These are phyloP conservation scores for Zalaria sp. DNA, from an alignment of 2,329 filamentous ascomycete species.

Conservation along the genomic window DNA sequence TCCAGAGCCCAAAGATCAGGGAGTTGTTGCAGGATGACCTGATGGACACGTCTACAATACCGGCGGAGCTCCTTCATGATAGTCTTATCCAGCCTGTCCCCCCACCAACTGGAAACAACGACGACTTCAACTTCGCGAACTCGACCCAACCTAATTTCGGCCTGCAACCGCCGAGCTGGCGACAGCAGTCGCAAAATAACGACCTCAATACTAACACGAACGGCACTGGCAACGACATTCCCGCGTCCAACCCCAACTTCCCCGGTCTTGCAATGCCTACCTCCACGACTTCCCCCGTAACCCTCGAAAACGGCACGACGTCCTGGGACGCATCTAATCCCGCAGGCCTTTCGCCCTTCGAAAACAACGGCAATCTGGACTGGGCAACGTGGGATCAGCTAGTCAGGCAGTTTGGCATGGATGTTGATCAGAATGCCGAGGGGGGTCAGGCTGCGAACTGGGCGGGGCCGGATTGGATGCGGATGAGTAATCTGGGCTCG, in stretches of 20 bases:
- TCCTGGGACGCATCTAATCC: not conserved
- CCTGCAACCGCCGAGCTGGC: not conserved
- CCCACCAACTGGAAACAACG: not conserved
- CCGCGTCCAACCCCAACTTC: too few relatives aligned
- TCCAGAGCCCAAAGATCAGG: conserved; percentile 15
- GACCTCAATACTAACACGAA: too few relatives aligned
- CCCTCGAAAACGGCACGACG: not conserved
- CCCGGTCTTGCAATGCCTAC: not conserved
- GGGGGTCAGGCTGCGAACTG: conserved; percentile 2
- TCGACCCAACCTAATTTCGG: not conserved
- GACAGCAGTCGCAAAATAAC: not conserved
- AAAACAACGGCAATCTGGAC: conserved; percentile 25
- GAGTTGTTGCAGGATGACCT: conserved; percentile 7
- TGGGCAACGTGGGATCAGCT: conserved; percentile 36
- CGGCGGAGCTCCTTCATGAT: not conserved
- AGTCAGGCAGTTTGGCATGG: conserved; percentile 30
- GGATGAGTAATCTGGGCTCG: conserved; percentile 1
- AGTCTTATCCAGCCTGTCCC: not conserved
- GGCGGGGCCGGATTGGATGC: conserved; percentile 9
- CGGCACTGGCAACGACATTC: not conserved
- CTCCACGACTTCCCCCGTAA: not conserved
- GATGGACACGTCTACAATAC: conserved; percentile 4
- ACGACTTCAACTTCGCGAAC: conserved; percentile 3
- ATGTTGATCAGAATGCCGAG: conserved; percentile 15
- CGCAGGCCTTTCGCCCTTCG: conserved; percentile 12